phyloP scores from a whole-genome alignment of 2,329 filamentous ascomycete species.

The Microsporum canis region DNA sequence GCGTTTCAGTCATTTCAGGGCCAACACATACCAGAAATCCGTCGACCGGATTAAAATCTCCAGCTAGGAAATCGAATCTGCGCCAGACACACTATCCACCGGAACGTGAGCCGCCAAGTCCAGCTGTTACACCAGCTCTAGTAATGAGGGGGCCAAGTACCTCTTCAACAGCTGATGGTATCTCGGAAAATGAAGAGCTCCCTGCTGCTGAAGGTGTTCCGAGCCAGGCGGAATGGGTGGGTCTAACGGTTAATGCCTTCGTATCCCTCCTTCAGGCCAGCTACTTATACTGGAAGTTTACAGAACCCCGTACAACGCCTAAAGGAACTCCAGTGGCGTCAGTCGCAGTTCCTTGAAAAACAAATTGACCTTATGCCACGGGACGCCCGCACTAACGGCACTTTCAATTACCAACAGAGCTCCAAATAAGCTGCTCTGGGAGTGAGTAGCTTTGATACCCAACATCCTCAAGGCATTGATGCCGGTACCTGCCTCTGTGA shows the following conservation, averaged over 20 bases:
- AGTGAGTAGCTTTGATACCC: neutral
- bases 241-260: conserved; percentile 45
- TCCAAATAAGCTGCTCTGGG: neutral
- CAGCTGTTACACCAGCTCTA: conserved; percentile 83
- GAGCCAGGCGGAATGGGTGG: conserved; percentile 86
- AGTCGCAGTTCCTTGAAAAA: conserved; percentile 49
- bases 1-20: conserved; percentile 28
- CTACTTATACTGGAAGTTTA: conserved; percentile 38
- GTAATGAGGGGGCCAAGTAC: conserved; percentile 53
- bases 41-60: conserved; percentile 19
- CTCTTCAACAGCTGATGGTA: conserved; percentile 50
- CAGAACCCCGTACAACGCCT: conserved; percentile 61
- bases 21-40: neutral
- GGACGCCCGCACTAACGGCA: neutral
- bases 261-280: conserved; percentile 32
- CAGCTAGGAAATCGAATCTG: conserved; percentile 43
- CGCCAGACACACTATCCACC: conserved; percentile 80
- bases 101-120: conserved; percentile 68
- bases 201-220: conserved; percentile 74
- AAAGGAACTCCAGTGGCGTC: conserved; percentile 56
- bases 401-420: neutral
- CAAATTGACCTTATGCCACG: neutral
- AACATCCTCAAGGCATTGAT: neutral
- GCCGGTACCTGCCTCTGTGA: neutral
- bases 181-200: conserved; percentile 30